A percentile compares a stretch with the other conserved stretches of the same genome.
phyloP scores from a whole-genome alignment of 208 protist genomes.

The Vickermania spadyakhi region DNA sequence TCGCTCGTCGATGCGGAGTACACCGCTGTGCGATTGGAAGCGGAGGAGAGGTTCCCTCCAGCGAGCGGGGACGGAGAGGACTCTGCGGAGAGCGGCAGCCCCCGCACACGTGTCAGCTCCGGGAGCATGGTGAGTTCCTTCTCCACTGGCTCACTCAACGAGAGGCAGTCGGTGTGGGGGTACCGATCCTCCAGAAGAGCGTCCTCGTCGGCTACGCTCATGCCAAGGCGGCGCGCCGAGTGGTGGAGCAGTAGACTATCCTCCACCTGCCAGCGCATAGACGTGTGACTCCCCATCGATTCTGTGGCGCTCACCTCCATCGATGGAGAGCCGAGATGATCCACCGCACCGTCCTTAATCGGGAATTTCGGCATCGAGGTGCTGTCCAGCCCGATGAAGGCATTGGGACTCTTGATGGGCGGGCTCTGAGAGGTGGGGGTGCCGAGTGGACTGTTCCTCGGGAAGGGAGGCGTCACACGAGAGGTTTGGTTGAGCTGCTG shows the following conservation, averaged over 20 bases:
- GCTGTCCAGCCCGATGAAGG: neutral
- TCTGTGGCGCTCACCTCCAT: neutral
- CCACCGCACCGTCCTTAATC: neutral
- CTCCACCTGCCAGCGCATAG: neutral
- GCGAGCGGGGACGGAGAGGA: neutral
- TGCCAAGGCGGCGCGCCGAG: neutral
- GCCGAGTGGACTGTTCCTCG: neutral
- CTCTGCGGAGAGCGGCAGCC: neutral
- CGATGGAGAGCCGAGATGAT: neutral
- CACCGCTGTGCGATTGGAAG: no score
- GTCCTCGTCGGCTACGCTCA: no score
- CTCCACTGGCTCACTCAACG: neutral
- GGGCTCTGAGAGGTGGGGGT: neutral
- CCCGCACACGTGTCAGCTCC: neutral
- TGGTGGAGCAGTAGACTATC: neutral
- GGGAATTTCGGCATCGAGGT: neutral
- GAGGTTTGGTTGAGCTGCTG: neutral
- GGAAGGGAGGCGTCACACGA: neutral
- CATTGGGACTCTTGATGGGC: neutral
- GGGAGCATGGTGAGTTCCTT: neutral
- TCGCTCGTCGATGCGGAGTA: no score
- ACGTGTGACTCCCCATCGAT: neutral
- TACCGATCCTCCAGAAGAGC: neutral
- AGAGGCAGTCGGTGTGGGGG: neutral
- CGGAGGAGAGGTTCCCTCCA: no score